Base-by-base conservation (phyloP, 768 basidiomycete genomes). In the Trametes cubensis region DNA sequence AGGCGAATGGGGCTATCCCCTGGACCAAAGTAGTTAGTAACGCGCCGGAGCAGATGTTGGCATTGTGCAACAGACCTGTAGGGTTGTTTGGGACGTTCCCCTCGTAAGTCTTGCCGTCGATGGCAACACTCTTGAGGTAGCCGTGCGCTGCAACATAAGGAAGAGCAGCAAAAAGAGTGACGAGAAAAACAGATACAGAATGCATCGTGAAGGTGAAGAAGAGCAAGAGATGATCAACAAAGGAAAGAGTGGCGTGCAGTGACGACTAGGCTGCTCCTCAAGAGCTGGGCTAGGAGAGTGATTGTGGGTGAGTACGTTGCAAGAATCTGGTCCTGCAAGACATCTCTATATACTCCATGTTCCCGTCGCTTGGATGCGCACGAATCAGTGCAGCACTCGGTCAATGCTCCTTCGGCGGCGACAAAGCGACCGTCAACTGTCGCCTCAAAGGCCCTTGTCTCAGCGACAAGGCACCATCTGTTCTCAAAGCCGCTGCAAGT, bases 81-180 rank as follows among this genome's bases (percentile, higher is more conserved):
- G 39, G 78, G 74, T 78, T 75, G 48, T 74, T 70, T 11, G 78
- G 73, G 14, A 71, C 66, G 65, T 80, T 78, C 61, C 81, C 82
- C 54, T 65, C 13, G 71, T 81, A 83, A 15, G 62, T 52, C 44
- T 73, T 75, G 50, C 82, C 81, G 30, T 81, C 79, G 25, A 84
- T 76, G 52, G 69, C 61, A 21, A 84, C 72, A 45, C 71, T 67
- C 23, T 70, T 73, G 40, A 83, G 67, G 61, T 76, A 81, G 13
- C 82, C 82, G 57, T 83, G 82, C 17, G 76, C 81, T n/a, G 67
- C 63, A 38, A 72, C 77, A 48, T 61, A 66, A 14, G 72, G 66
- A n/a, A 64, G 47, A 30, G 70, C 41, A n/a, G 65, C 61, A 46
- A 72, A 56, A 26, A 69, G 34, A 49, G 64, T 51, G 25, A 64